These are phyloP conservation scores for Lasiodiplodia theobromae DNA, from an alignment of 2,329 filamentous ascomycete genomes.

Conservation along the genomic window DNA sequence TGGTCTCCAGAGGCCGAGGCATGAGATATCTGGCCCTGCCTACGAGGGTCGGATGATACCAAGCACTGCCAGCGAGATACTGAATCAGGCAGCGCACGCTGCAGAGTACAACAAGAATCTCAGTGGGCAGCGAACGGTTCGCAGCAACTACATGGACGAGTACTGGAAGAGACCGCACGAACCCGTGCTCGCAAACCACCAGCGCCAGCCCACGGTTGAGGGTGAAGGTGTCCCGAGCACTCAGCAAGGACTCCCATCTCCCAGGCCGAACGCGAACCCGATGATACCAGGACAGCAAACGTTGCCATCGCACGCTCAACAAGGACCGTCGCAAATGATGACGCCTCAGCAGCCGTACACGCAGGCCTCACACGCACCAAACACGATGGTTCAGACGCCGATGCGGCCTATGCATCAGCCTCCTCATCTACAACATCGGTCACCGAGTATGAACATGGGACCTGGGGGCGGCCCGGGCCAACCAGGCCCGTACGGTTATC, in stretches of 20 bases:
- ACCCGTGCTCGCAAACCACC: slow-evolving; percentile 64
- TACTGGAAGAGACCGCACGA: slow-evolving; percentile 87
- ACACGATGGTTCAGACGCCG: slow-evolving; percentile 74
- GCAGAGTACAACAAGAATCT: slow-evolving; percentile 90
- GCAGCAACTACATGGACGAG: slow-evolving; percentile 79
- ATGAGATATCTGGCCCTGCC: slow-evolving; percentile 81
- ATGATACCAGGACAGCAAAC: slow-evolving; percentile 62
- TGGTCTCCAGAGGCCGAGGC: slow-evolving; percentile 81
- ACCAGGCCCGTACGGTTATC: slow-evolving; percentile 55
- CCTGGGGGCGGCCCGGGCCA: slow-evolving; percentile 48
- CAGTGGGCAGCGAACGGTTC: slow-evolving; percentile 79
- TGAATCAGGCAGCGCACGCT: slow-evolving; percentile 85
- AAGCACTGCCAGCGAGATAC: slow-evolving; percentile 77
- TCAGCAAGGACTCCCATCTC: slow-evolving; percentile 56
- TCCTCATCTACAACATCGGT: slow-evolving; percentile 70
- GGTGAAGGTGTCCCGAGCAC: slow-evolving; percentile 48
- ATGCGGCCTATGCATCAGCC: slow-evolving; percentile 73
- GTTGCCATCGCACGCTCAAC: slow-evolving; percentile 63
- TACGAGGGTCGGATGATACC: slow-evolving; percentile 88
- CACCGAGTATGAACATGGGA: slow-evolving; percentile 62
- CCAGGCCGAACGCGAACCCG: slow-evolving; percentile 65
- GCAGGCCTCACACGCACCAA: slow-evolving; percentile 54
- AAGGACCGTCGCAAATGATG: slow-evolving; percentile 69
- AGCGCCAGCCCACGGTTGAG: slow-evolving; percentile 48
- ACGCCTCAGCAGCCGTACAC: slow-evolving; percentile 71